Evolutionary conservation across 2,329 filamentous ascomycete genomes (phyloP).

Genomic region (Myotisia sp.): DNA sequence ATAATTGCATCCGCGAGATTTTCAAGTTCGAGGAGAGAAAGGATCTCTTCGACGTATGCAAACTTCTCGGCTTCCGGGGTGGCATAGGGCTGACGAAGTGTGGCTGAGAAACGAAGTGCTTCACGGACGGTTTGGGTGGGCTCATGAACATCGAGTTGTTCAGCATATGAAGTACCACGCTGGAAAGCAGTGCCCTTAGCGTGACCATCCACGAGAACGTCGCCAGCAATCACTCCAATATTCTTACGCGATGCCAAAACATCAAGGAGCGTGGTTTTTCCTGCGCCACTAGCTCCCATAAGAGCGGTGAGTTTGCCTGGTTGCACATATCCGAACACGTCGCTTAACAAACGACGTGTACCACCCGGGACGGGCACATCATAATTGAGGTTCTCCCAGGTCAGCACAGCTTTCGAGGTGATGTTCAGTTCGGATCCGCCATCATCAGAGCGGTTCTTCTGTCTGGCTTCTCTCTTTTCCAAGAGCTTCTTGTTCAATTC

Average conservation of each 20-base stretch:
- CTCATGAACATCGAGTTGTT: slow-evolving; percentile 77
- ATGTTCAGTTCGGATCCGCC: slow-evolving; percentile 32
- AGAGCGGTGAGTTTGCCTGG: slow-evolving; percentile 82
- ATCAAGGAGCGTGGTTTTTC: slow-evolving; percentile 82
- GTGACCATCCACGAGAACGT: slow-evolving; percentile 65
- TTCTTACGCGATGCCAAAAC: slow-evolving; percentile 72
- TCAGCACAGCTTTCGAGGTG: slow-evolving; percentile 49
- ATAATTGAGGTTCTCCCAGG: slow-evolving; percentile 74
- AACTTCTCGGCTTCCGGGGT: slow-evolving; percentile 64
- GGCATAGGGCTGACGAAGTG: slow-evolving; percentile 67
- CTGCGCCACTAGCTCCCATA: slow-evolving; percentile 81
- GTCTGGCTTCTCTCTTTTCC: slow-evolving; percentile 27
- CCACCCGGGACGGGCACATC: slow-evolving; percentile 68
- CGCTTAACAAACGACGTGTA: slow-evolving; percentile 61
- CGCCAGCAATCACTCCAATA: slow-evolving; percentile 75
- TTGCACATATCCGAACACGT: slow-evolving; percentile 88
- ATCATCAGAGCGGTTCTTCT: slow-evolving; percentile 21
- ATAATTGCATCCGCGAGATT: slow-evolving; percentile 82
- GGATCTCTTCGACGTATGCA: slow-evolving; percentile 78
- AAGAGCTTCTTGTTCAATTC: slow-evolving; percentile 24
- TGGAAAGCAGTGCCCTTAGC: slow-evolving; percentile 64
- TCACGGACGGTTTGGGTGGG: slow-evolving; percentile 76
- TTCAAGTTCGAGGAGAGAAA: slow-evolving; percentile 80
- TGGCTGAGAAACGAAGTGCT: slow-evolving; percentile 69
- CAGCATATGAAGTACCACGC: slow-evolving; percentile 66